Conservation (phyloP, 164 flowering plant genomes). For the Aristolochia fimbriata region DNA sequence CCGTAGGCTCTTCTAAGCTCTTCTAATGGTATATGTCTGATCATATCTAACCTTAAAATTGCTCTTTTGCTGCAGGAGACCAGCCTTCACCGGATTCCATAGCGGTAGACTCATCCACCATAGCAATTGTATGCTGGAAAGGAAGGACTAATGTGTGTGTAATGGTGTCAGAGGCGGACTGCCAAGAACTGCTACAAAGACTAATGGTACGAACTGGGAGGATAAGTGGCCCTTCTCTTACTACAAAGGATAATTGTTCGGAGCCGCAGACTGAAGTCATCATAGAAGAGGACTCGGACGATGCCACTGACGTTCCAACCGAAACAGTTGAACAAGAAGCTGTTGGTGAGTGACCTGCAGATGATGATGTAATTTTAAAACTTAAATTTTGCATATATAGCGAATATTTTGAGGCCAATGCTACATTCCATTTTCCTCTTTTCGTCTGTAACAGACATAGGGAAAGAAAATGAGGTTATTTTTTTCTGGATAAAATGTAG, state of each 20-base stretch:
- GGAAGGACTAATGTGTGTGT: constrained; percentile 62
- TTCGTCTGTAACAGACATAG: no score
- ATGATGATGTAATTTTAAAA: neutral
- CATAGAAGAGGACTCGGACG: neutral
- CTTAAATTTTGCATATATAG: neutral
- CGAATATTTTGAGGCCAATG: neutral
- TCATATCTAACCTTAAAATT: neutral
- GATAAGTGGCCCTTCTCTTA: constrained; percentile 8
- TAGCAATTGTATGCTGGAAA: constrained; percentile 96
- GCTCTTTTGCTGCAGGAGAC: constrained; percentile 25
- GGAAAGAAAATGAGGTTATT: no score
- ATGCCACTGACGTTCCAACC: neutral
- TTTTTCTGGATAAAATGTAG: no score
- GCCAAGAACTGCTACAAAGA: constrained; percentile 76
- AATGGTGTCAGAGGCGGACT: constrained; percentile 75
- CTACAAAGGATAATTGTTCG: constrained; percentile 8
- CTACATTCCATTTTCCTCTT: neutral
- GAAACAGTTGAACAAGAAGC: neutral
- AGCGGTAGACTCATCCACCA: constrained; percentile 40
- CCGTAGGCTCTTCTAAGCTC: no score
- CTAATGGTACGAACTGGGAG: constrained; percentile 28
- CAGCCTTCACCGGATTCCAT: constrained; percentile 17
- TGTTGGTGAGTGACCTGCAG: neutral
- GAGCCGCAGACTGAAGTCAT: neutral
- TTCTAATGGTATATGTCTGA: neutral